phyloP scores from a whole-genome alignment of 2,329 filamentous ascomycete species.

The Colletotrichum plurivorum region DNA sequence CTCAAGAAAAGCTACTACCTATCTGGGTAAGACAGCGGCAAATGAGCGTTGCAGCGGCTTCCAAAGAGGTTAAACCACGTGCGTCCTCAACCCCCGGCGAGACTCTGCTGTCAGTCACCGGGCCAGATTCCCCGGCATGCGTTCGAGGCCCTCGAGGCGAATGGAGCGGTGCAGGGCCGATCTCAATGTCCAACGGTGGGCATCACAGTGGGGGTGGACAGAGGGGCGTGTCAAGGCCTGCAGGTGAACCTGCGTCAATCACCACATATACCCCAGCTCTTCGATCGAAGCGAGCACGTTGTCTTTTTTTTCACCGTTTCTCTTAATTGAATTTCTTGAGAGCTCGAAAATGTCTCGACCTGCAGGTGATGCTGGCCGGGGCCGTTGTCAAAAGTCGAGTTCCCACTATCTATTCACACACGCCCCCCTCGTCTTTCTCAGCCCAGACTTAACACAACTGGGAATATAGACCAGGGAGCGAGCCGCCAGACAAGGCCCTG shows the following conservation, averaged over 20 bases:
- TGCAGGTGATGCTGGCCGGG: slow-evolving; percentile 11
- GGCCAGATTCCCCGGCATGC: not conserved
- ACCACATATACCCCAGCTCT: not conserved
- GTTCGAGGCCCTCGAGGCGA: slow-evolving; percentile 7
- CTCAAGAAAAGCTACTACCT: no score
- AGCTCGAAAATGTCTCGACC: slow-evolving; percentile 7
- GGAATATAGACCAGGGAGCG: slow-evolving; percentile 22
- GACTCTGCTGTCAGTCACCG: no score
- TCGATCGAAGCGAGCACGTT: slow-evolving; percentile 2
- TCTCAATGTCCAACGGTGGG: slow-evolving; percentile 32
- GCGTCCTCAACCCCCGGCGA: not conserved
- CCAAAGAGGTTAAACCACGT: not conserved
- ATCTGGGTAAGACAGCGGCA: not conserved
- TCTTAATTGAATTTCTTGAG: slow-evolving; percentile 13
- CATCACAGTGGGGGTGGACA: slow-evolving; percentile 24
- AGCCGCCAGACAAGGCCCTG: slow-evolving; percentile 1
- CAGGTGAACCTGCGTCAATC: slow-evolving; percentile 4
- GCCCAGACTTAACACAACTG: slow-evolving; percentile 16
- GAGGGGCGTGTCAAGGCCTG: slow-evolving; percentile 15
- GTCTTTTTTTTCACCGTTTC: not conserved
- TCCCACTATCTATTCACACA: not conserved
- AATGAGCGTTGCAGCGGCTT: not conserved
- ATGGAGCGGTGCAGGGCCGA: slow-evolving; percentile 9
- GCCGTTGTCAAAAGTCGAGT: not conserved
- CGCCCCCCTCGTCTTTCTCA: not conserved